Evolutionary conservation across 2,329 filamentous ascomycete species (phyloP), one percentile per base, ranked within the genome.

Genomic region (Aspergillus intermedius): DNA sequence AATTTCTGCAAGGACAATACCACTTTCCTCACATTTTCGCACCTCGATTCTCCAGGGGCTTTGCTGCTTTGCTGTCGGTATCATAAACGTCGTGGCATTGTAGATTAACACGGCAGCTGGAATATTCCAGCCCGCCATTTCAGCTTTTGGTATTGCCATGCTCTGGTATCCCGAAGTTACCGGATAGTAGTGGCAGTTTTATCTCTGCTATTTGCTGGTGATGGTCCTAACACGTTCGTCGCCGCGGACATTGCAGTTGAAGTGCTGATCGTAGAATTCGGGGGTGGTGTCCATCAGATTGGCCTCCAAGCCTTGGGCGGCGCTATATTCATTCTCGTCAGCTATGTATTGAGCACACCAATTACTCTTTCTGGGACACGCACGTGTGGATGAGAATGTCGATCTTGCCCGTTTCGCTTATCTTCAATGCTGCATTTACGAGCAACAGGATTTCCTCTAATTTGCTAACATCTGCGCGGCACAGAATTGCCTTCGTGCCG

Each of bases 221-320:
- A 21, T 21, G 21, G 4, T 21, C 21, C 21, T 21, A 4, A 21
- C 21, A 21, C 21, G 21, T 21, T 4, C 21, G 21, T 21, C 21
- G 15, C 55, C 54, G 5, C 52, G 52, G n/a, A 61, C 55, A 42
- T 59, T 62, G 44, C 42, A 45, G 39, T 54, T 48, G 39, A 56
- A 52, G 32, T 55, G 53, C 22, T 39, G 37, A 10, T 42, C 45
- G 42, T 54, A 57, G 23, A 55, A 43, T 1, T 53, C 46, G 15
- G 47, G 42, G 4, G 45, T 47, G 5, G 46, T 46, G 15, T 54
- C 50, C 9, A 47, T 39, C 17, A 53, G 42, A 17, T 48, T 46
- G 4, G 52, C 50, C n/a, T 54, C 52, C n/a, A 35, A 19, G 10
- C 52, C 46, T 12, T 42, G 50, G 9, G 50, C 51, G 13, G 51